Evolutionary conservation across 805 yeast genomes (phyloP), one percentile per base, ranked within the genome.

Genomic region (Scheffersomyces spartinae): DNA sequence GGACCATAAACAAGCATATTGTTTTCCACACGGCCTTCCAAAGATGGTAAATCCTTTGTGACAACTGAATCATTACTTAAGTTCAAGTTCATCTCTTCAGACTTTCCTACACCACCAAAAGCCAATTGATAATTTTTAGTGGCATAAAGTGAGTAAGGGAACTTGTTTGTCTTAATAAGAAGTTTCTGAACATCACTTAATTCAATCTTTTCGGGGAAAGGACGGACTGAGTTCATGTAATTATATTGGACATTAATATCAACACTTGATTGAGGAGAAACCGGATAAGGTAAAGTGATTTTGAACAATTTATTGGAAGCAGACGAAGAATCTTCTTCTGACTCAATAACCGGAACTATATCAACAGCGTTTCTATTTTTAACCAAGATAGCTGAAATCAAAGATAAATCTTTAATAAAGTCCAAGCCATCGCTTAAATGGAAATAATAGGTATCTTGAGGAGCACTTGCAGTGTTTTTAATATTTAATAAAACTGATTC

Each of bases 141-240:
- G 6, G 44, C 41, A 52, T 88, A 86, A 2, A 79, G 64, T 20
- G 80, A 64, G 32, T 65, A 53, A 13, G 79, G 73, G 31, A 63
- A 63, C 44, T 71, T 71, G 39, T 66, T 52, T 18, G 77, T 65
- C 23, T 57, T 50, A 34, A 72, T 53, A 21, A 71, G 49, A 28
- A 88, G 44, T 16, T 60, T 52, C 58, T 86, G 96, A 17, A 52
- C 52, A 13, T 69, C 81, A 7, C 53, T 56, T 56, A 86, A 62
- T 10, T 52, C 60, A 21, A 79, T 70, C 32, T 61, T 53, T 26
- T 61, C 64, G 1, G 97, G 96, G 26, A 67, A 47, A 21, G 96
- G 83, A 26, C 38, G 32, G 24, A 75, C 40, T 18, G 55, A 46
- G 30, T 63, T 57, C 17, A 69, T 60, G 29, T 67, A 55, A 2